phyloP scores from a whole-genome alignment of 108 stramenopile species.

The Aurantiochytrium sp. region DNA sequence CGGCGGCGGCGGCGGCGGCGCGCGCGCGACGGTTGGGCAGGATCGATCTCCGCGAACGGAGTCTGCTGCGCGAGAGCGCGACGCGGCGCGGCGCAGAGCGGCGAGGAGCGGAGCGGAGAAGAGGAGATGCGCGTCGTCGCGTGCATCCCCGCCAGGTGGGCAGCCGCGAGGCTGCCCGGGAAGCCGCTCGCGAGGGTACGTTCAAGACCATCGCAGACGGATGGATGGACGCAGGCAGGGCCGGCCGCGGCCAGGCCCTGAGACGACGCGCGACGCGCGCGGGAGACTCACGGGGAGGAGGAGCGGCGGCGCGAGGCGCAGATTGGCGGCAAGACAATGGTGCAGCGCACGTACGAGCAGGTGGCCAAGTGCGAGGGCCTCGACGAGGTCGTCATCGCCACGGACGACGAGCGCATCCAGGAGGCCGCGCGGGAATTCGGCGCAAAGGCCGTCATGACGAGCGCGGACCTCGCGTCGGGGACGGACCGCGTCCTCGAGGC shows the following conservation, averaged over 20 bases:
- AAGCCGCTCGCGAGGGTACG: slow-evolving; percentile 1
- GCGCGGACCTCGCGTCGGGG: not conserved
- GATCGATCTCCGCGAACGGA: no score
- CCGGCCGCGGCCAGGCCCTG: no score
- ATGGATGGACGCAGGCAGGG: no score
- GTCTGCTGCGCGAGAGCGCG: no score
- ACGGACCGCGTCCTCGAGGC: slow-evolving; percentile 5
- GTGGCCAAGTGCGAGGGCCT: not conserved
- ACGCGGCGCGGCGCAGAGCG: no score
- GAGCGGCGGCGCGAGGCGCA: no score
- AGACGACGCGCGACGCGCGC: no score
- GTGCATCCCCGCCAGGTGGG: slow-evolving; percentile 7
- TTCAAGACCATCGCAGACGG: not conserved
- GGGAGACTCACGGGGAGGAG: no score
- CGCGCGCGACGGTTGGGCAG: no score
- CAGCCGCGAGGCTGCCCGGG: not conserved
- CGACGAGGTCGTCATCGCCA: not conserved
- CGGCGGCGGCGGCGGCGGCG: no score
- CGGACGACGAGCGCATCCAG: not conserved
- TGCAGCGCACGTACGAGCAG: slow-evolving; percentile 1
- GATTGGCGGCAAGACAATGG: not conserved
- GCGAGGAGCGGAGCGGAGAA: no score
- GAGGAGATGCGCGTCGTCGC: not conserved
- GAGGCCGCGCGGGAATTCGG: not conserved
- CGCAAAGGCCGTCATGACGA: not conserved